A percentile compares a stretch with the other conserved stretches of the same genome.
These are phyloP conservation scores for Trichophyton schoenleinii DNA, from an alignment of 2,329 filamentous ascomycete species.

Conservation along the genomic window DNA sequence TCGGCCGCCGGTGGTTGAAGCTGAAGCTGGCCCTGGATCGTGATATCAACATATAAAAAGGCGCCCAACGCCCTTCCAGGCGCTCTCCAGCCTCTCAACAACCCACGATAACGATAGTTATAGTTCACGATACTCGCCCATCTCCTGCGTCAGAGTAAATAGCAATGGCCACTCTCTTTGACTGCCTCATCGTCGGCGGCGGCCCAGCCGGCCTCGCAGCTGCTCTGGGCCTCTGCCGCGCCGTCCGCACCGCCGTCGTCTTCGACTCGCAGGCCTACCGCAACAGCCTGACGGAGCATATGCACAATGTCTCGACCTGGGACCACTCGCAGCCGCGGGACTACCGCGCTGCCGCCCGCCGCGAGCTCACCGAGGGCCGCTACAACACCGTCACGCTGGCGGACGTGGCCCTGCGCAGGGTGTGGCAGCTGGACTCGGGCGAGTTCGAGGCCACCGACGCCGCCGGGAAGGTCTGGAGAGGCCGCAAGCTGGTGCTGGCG, in stretches of 20 bases:
- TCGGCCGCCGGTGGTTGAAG: not conserved
- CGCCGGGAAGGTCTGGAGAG: conserved; percentile 33
- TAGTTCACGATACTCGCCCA: not conserved
- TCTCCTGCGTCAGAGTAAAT: too few species aligned
- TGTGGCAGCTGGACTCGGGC: conserved; percentile 13
- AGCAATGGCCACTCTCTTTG: not conserved
- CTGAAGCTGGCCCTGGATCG: not conserved
- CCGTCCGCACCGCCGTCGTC: conserved; percentile 29
- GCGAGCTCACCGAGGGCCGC: conserved; percentile 22
- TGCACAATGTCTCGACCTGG: conserved; percentile 35
- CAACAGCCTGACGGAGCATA: conserved; percentile 32
- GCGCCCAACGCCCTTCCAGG: too few species aligned
- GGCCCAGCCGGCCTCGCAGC: conserved; percentile 24
- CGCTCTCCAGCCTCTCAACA: not conserved
- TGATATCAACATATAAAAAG: too few species aligned
- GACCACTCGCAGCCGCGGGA: conserved; percentile 26
- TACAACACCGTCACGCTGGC: conserved; percentile 25
- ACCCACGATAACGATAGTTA: not conserved
- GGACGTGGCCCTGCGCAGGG: conserved; percentile 6
- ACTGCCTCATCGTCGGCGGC: conserved; percentile 21
- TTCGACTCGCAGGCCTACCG: conserved; percentile 36
- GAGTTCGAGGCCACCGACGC: conserved; percentile 33
- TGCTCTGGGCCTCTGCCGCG: conserved; percentile 29
- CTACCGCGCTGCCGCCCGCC: conserved; percentile 23
- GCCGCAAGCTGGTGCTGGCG: conserved; percentile 44